These are phyloP conservation scores for Acanthamoeba polyphaga DNA, from an alignment of 208 protist genomes.

Conservation along the genomic window DNA sequence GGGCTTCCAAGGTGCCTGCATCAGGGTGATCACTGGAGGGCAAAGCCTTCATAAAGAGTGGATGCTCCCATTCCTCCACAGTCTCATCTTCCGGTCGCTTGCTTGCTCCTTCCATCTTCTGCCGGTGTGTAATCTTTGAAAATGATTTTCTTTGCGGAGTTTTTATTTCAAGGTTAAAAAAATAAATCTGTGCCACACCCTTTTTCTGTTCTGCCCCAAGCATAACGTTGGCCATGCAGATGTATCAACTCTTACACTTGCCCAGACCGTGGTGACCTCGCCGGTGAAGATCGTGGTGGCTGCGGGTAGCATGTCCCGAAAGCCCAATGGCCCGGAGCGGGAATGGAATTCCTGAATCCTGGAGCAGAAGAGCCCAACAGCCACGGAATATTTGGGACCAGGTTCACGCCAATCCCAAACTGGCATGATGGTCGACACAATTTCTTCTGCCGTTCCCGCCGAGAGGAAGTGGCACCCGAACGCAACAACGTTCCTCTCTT, in stretches of 20 bases:
- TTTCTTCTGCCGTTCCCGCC: not conserved
- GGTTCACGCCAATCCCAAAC: not conserved
- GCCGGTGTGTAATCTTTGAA: no score
- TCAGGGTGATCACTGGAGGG: constrained; percentile 22
- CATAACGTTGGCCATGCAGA: no score
- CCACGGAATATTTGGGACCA: not conserved
- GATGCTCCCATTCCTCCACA: constrained; percentile 64
- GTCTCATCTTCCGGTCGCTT: not conserved
- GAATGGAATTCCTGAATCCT: not conserved
- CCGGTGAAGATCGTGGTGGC: no score
- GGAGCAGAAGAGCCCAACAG: not conserved
- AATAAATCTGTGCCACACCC: no score
- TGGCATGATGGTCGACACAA: not conserved
- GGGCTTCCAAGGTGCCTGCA: not conserved
- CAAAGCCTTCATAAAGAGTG: constrained; percentile 67
- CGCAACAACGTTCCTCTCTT: not conserved
- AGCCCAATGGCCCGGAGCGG: not conserved
- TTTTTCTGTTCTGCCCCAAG: no score
- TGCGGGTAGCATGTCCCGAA: no score
- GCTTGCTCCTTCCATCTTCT: no score
- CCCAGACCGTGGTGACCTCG: no score
- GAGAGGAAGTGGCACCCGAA: no score
- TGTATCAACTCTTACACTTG: no score
- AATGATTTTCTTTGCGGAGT: no score
- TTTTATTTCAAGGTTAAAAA: not conserved